Conservation (phyloP, 371 early-diverging fungal species). For the Thermomucor indicae-seudaticae region DNA sequence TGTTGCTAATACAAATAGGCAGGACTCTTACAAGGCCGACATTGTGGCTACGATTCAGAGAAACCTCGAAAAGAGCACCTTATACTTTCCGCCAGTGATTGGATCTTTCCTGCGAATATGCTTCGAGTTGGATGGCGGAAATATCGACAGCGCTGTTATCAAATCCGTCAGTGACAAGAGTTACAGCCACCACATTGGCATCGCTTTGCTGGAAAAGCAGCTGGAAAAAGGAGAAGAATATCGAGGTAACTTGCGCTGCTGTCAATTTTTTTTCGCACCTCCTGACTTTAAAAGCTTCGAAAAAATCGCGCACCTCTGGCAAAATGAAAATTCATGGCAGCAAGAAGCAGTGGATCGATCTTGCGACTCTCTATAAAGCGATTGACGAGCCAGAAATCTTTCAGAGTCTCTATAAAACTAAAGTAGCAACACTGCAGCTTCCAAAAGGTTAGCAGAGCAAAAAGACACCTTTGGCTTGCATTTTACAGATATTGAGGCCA, state of each 20-base stretch:
- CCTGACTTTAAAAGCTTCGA: slow-evolving; percentile 1
- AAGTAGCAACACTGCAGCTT: slow-evolving; percentile 38
- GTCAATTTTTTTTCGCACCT: background rate
- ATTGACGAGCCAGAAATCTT: slow-evolving; percentile 62
- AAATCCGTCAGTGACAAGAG: slow-evolving; percentile 39
- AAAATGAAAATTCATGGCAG: background rate
- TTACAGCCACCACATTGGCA: slow-evolving; percentile 55
- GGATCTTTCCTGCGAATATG: slow-evolving; percentile 53
- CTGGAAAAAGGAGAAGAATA: slow-evolving; percentile 10
- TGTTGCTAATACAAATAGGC: background rate
- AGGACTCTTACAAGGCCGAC: slow-evolving; percentile 22
- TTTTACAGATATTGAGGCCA: background rate
- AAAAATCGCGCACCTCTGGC: slow-evolving; percentile 3
- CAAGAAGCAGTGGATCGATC: slow-evolving; percentile 49
- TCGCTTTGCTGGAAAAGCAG: slow-evolving; percentile 49
- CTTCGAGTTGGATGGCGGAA: slow-evolving; percentile 36
- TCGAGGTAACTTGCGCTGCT: background rate
- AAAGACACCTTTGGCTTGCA: background rate
- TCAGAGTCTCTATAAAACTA: slow-evolving; percentile 51
- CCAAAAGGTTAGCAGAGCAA: slow-evolving; percentile 28
- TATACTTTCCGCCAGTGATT: slow-evolving; percentile 47
- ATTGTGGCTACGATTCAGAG: slow-evolving; percentile 23
- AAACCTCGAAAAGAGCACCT: slow-evolving; percentile 25
- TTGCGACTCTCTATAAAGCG: slow-evolving; percentile 58
- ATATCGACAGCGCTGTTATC: slow-evolving; percentile 29